Evolutionary conservation across 371 early-diverging fungal species (phyloP).

Genomic region (Basidiobolus meristosporus): DNA sequence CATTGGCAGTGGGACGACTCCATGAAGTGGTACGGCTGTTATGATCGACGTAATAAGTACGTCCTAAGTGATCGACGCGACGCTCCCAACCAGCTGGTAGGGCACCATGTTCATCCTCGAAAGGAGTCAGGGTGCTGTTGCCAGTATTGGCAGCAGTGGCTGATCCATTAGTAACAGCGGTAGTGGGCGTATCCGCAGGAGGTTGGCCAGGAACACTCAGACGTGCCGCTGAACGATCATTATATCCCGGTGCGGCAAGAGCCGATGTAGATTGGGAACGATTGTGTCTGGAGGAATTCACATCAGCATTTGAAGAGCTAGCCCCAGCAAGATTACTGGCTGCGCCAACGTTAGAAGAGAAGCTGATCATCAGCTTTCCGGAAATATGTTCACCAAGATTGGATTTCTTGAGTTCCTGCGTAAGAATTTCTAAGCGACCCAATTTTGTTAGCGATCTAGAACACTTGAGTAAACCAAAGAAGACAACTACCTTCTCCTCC

Average conservation of each 20-base stretch:
- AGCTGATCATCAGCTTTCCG: slow-evolving; percentile 59
- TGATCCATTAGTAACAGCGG: slow-evolving; percentile 6
- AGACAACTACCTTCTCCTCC: slow-evolving; percentile 42
- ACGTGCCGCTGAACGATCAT: background rate
- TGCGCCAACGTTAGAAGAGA: slow-evolving; percentile 28
- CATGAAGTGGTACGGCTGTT: slow-evolving; percentile 48
- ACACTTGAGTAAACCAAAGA: background rate
- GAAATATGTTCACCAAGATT: slow-evolving; percentile 62
- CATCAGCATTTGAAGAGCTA: slow-evolving; percentile 4
- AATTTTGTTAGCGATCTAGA: background rate
- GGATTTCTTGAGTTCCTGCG: slow-evolving; percentile 65
- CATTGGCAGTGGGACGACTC: slow-evolving; percentile 26
- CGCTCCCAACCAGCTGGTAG: slow-evolving; percentile 58
- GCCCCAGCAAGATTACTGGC: background rate
- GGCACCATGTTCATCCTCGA: slow-evolving; percentile 37
- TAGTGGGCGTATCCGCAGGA: slow-evolving; percentile 3
- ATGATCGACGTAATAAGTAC: slow-evolving; percentile 56
- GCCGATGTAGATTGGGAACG: background rate
- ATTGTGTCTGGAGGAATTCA: slow-evolving; percentile 5
- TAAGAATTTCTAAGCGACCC: slow-evolving; percentile 49
- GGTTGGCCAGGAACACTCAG: slow-evolving; percentile 1
- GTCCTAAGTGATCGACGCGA: slow-evolving; percentile 38
- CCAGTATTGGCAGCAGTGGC: slow-evolving; percentile 4
- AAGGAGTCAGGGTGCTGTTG: slow-evolving; percentile 12
- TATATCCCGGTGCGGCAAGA: slow-evolving; percentile 3